phyloP scores from a whole-genome alignment of 768 basidiomycete genomes.

The Phlebiopsis flavidoalba region DNA sequence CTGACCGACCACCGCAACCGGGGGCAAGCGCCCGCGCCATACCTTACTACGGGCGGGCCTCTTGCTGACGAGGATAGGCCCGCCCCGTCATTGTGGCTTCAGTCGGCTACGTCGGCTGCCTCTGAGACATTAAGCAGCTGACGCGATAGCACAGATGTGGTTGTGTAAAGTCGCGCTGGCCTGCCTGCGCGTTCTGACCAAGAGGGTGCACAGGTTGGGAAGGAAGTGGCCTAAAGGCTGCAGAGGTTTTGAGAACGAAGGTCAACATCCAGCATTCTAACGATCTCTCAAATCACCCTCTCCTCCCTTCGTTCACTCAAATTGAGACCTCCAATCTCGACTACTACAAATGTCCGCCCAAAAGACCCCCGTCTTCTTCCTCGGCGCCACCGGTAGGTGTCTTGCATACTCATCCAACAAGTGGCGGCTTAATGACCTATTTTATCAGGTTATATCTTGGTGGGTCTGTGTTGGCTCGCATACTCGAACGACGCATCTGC shows the following conservation, averaged over 20 bases:
- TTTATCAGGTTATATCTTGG: constrained; percentile 49
- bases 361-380: constrained; percentile 8
- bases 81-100: too few relatives aligned
- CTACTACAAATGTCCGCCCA: not conserved
- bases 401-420: not conserved
- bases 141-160: not conserved
- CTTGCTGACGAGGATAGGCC: too few relatives aligned
- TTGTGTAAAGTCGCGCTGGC: not conserved
- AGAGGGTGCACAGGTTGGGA: not conserved
- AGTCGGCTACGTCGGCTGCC: too few relatives aligned
- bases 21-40: too few relatives aligned
- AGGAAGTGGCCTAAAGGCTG: not conserved
- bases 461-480: constrained; percentile 43
- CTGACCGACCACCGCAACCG: too few relatives aligned
- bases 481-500: constrained; percentile 40
- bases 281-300: not conserved
- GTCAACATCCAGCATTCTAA: not conserved
- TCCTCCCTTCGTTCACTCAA: not conserved
- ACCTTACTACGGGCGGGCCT: too few relatives aligned
- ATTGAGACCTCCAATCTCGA: too few relatives aligned
- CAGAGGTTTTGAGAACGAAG: too few relatives aligned
- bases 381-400: constrained; percentile 11
- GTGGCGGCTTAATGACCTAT: not conserved
- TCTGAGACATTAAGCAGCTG: not conserved
- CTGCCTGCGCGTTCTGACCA: not conserved